phyloP scores from a whole-genome alignment of 805 yeast genomes.

The Hanseniaspora thailandica region DNA sequence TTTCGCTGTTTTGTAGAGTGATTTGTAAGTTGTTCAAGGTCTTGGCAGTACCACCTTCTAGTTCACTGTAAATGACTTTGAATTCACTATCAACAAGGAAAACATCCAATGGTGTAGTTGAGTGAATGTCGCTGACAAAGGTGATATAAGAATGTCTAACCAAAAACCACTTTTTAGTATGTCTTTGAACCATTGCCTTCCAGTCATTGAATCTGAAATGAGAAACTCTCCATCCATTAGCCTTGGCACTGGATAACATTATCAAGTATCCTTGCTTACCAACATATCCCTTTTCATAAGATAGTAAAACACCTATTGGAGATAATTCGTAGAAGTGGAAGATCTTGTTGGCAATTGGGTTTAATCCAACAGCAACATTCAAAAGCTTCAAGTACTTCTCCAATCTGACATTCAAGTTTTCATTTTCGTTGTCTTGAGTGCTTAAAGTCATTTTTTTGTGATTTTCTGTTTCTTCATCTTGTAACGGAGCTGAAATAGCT shows the following conservation, averaged over 20 bases:
- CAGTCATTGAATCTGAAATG: constrained; percentile 71
- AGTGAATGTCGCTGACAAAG: constrained; percentile 74
- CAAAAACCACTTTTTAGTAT: constrained; percentile 84
- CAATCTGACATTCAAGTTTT: constrained; percentile 29
- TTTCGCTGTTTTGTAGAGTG: constrained; percentile 59
- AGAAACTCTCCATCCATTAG: constrained; percentile 93
- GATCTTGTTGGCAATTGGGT: constrained; percentile 70
- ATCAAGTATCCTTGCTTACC: constrained; percentile 85
- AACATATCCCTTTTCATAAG: constrained; percentile 66
- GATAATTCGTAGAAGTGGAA: constrained; percentile 85
- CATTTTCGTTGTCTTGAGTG: constrained; percentile 12
- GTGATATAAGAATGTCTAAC: constrained; percentile 74
- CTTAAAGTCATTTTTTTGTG: not conserved
- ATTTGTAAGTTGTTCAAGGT: constrained; percentile 42
- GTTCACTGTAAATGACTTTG: constrained; percentile 23
- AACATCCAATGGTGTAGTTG: constrained; percentile 83
- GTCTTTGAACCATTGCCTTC: constrained; percentile 78
- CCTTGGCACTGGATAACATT: constrained; percentile 67
- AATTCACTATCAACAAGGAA: constrained; percentile 77
- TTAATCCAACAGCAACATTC: constrained; percentile 46
- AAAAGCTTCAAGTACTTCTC: constrained; percentile 59
- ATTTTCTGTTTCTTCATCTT: not conserved
- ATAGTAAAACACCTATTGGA: constrained; percentile 69
- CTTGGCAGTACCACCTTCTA: constrained; percentile 3
- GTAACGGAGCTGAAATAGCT: not conserved